Percentiles rank a stretch among this genome's conserved stretches.
Evolutionary conservation across 164 flowering plant species (phyloP).

Genomic region (Umbellularia californica): DNA sequence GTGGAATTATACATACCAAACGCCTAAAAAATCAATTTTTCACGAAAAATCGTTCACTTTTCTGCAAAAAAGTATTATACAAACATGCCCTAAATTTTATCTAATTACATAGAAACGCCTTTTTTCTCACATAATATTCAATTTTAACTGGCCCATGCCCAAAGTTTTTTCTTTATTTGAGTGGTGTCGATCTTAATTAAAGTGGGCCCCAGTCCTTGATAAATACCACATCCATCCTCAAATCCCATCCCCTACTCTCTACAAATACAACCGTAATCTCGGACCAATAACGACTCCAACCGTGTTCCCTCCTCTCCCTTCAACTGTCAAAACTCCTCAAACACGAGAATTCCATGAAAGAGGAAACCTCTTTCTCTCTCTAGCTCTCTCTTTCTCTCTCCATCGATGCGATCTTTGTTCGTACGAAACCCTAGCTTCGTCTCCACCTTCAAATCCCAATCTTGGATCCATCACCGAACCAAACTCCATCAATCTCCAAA

Average conservation of each 20-base stretch:
- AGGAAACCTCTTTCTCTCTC: no score
- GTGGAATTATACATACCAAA: no score
- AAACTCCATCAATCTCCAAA: background rate
- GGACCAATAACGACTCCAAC: background rate
- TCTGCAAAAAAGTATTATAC: no score
- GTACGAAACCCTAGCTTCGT: background rate
- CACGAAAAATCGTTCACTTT: rapidly evolving
- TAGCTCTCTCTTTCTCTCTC: background rate
- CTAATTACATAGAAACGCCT: no score
- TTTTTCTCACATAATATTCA: no score
- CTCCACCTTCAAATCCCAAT: background rate
- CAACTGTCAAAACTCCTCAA: background rate
- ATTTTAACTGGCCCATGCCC: no score
- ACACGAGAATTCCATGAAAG: background rate
- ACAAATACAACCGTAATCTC: background rate
- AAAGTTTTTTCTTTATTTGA: no score
- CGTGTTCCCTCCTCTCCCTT: background rate
- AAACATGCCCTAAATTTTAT: no score
- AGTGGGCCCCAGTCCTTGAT: no score
- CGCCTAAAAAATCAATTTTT: rapidly evolving
- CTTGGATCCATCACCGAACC: slow-evolving; percentile 1
- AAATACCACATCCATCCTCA: no score
- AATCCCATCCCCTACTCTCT: no score
- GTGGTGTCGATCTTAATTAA: no score
- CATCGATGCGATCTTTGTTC: slow-evolving; percentile 3